phyloP scores from a whole-genome alignment of 306 rosid genomes.

The Quercus mongolica region DNA sequence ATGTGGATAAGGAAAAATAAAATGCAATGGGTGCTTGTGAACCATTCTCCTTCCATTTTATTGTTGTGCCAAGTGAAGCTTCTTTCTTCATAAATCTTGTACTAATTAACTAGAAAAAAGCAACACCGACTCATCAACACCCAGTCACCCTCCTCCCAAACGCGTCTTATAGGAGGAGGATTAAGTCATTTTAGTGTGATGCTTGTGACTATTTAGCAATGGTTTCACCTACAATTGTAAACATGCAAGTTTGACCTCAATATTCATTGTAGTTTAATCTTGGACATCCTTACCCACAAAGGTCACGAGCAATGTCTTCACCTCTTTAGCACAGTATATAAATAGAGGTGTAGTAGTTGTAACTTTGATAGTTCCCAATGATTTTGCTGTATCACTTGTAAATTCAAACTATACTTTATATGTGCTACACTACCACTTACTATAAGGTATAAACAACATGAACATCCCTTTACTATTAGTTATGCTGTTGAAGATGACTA shows the following conservation, averaged over 20 bases:
- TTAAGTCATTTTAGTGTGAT: neutral
- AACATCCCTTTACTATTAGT: too few species aligned
- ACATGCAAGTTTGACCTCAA: neutral
- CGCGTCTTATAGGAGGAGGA: too few species aligned
- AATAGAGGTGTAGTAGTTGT: neutral
- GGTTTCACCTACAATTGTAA: neutral
- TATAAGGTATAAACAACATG: too few species aligned
- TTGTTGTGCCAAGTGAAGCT: neutral
- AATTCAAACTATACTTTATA: neutral
- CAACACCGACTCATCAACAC: neutral
- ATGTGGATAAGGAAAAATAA: neutral
- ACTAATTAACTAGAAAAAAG: neutral
- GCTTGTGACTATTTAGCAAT: accelerated
- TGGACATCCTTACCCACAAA: neutral
- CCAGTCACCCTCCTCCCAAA: neutral
- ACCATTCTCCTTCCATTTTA: neutral
- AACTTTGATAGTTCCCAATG: accelerated
- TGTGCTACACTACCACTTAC: too few species aligned
- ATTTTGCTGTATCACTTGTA: neutral
- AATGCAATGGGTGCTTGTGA: neutral
- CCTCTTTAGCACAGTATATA: accelerated
- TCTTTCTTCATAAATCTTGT: neutral
- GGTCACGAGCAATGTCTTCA: neutral
- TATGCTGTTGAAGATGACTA: too few species aligned
- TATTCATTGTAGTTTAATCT: neutral